Evolutionary conservation across 2,329 filamentous ascomycete genomes (phyloP).

Genomic region (Colletotrichum graminicola): DNA sequence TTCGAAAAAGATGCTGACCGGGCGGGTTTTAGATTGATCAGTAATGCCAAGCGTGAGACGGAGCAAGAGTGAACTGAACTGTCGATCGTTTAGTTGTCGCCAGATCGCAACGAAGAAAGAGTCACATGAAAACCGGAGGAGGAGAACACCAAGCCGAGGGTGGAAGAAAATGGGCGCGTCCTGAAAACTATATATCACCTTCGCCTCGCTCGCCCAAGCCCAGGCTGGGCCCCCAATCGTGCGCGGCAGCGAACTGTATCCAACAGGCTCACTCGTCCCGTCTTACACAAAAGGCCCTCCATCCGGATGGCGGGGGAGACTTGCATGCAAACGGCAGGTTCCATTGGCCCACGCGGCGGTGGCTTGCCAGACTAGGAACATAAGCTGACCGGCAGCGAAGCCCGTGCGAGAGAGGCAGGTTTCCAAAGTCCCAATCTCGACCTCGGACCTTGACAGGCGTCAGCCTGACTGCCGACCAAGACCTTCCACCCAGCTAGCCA

Average conservation of each 20-base stretch:
- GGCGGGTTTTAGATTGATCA: background rate
- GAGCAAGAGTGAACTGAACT: background rate
- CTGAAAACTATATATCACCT: conserved; percentile 12
- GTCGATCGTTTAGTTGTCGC: background rate
- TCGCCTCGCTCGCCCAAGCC: background rate
- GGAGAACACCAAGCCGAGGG: too few species aligned
- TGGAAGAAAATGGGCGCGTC: background rate
- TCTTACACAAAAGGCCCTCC: background rate
- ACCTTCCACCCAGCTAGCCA: background rate
- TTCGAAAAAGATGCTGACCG: background rate
- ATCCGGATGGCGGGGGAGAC: background rate
- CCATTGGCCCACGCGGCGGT: conserved; percentile 5
- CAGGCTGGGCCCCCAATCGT: background rate
- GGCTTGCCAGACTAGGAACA: background rate
- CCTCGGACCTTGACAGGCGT: background rate
- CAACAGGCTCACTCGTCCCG: background rate
- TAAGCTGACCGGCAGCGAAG: conserved; percentile 11
- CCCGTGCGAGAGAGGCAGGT: background rate
- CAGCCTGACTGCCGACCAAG: conserved; percentile 11
- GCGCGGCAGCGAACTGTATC: background rate
- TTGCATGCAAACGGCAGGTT: background rate
- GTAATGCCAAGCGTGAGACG: background rate
- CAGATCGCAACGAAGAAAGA: background rate
- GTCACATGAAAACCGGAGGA: background rate
- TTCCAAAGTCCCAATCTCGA: background rate